phyloP scores from a whole-genome alignment of 1,284 basidiomycete species.

The Pisolithus thermaeus region DNA sequence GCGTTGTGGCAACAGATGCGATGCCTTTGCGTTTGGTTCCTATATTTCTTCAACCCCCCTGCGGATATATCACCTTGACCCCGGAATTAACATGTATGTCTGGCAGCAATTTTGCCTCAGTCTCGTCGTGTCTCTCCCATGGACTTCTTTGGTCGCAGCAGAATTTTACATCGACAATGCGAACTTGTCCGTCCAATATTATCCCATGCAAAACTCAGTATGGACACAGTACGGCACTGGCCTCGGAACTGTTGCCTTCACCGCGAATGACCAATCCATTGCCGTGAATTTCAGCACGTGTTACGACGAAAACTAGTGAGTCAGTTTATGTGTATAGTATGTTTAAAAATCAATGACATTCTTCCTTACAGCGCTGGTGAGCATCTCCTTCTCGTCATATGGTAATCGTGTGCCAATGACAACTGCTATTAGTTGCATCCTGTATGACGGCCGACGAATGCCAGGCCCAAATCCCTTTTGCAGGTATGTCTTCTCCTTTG shows the following conservation, averaged over 20 bases:
- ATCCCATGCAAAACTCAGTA: not conserved
- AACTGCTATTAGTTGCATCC: slow-evolving; percentile 5
- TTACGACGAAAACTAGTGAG: slow-evolving; percentile 10
- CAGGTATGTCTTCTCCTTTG: slow-evolving; percentile 5
- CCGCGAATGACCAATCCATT: not conserved
- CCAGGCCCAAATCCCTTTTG: slow-evolving; percentile 12
- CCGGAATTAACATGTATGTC: too few relatives aligned
- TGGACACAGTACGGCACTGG: slow-evolving; percentile 5
- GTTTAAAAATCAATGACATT: too few relatives aligned
- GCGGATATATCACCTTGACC: too few relatives aligned
- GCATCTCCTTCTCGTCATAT: not conserved
- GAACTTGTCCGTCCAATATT: slow-evolving; percentile 5
- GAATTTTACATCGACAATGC: slow-evolving; percentile 9
- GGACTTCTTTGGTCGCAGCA: not conserved
- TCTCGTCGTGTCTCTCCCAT: not conserved
- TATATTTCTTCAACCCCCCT: too few relatives aligned
- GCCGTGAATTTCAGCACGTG: slow-evolving; percentile 9
- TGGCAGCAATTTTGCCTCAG: too few relatives aligned
- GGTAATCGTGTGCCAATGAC: not conserved
- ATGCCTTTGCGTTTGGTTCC: too few relatives aligned
- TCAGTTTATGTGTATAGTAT: not conserved
- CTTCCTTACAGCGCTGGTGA: slow-evolving; percentile 6
- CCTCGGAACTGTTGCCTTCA: slow-evolving; percentile 2
- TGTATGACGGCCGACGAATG: slow-evolving; percentile 8
- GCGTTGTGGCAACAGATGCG: too few relatives aligned